Evolutionary conservation across 2,329 filamentous ascomycete species (phyloP), one percentile per base, ranked within the genome.

Genomic region (Penicillium frequentans): DNA sequence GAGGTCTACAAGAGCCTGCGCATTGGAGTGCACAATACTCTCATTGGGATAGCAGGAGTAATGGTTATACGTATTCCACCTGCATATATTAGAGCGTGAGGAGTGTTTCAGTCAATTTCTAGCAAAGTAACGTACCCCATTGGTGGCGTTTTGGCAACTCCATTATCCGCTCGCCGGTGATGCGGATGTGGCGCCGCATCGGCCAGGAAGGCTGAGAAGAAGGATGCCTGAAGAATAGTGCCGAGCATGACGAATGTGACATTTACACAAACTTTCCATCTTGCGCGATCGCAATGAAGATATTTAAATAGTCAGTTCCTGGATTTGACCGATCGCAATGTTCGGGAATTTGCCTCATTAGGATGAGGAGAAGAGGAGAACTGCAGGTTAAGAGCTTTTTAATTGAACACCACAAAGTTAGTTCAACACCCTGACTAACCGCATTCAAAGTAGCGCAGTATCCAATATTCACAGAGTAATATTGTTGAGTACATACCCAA

Each of bases 11-110:
- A 87, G 68, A 0, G 81, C 84, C 43, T 83, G 71, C 0, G 83
- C 82, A 55, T 83, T 86, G 3, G 74, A 70, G 43, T 79, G 76
- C 24, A 84, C 79, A 37, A 81, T 80, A 1, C 68, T 68, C 60
- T 84, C 79, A 42, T 73, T 80, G 0, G 80, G 80, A 1, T 70
- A 69, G 64, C 83, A 85, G 49, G 71, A 74, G 67, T 83, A 84
- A 42, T 79, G 74, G 53, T 87, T 87, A 62, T 86, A 86, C 2
- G 79, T 81, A 58, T 86, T 86, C 83, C 83, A 86, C 13, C 83
- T 59, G 67, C 58, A 0, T 14, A 10, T 5, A 9, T 50, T 26
- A 27, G 23, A 26, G 14, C 37, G 3, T 14, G 35, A 19, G 19
- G 19, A 19, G 19, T 19, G 19, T 23, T 14, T 23, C 11, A 23